A percentile compares a stretch with the other conserved stretches of the same genome.
phyloP scores from a whole-genome alignment of 2,329 filamentous ascomycete species.

The Cylindrodendrum hubeiense region DNA sequence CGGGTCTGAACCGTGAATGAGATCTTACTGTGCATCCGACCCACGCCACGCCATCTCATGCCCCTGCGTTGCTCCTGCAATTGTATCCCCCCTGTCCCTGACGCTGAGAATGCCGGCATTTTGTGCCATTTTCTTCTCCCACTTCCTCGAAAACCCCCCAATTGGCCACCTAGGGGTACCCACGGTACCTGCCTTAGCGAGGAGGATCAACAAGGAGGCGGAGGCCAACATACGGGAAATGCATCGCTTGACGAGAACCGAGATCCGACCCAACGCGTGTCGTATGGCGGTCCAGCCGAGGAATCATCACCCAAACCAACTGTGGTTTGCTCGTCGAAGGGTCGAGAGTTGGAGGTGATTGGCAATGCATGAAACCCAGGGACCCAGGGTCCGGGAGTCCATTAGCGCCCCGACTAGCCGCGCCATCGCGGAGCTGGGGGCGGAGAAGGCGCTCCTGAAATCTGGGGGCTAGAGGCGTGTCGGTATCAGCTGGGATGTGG shows the following conservation, averaged over 20 bases:
- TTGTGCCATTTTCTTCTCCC: slow-evolving; percentile 12
- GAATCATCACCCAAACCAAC: slow-evolving; percentile 8
- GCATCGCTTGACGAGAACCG: background rate
- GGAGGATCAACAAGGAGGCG: background rate
- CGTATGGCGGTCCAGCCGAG: background rate
- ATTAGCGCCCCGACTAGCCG: slow-evolving; percentile 28
- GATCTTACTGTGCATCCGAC: slow-evolving; percentile 24
- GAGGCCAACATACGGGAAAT: background rate
- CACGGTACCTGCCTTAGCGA: slow-evolving; percentile 1
- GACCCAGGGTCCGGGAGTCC: slow-evolving; percentile 15
- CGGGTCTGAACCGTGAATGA: slow-evolving; percentile 21
- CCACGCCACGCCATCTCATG: slow-evolving; percentile 23
- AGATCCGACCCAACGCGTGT: background rate
- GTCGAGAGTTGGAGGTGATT: slow-evolving; percentile 23
- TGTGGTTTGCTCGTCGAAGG: slow-evolving; percentile 16
- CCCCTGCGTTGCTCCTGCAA: slow-evolving; percentile 30
- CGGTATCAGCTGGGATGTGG: slow-evolving; percentile 26
- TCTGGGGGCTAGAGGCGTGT: slow-evolving; percentile 42
- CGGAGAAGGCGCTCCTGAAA: slow-evolving; percentile 43
- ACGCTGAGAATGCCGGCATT: slow-evolving; percentile 11
- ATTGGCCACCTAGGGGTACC: slow-evolving; percentile 2
- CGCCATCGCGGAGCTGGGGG: slow-evolving; percentile 22
- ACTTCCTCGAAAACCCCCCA: slow-evolving; percentile 22
- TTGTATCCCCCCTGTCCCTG: slow-evolving; percentile 21
- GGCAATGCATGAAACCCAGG: slow-evolving; percentile 31